Percentiles rank a stretch among this genome's conserved stretches.
Conservation (phyloP, 768 basidiomycete species). For the Termitomyces bulborhizus region DNA sequence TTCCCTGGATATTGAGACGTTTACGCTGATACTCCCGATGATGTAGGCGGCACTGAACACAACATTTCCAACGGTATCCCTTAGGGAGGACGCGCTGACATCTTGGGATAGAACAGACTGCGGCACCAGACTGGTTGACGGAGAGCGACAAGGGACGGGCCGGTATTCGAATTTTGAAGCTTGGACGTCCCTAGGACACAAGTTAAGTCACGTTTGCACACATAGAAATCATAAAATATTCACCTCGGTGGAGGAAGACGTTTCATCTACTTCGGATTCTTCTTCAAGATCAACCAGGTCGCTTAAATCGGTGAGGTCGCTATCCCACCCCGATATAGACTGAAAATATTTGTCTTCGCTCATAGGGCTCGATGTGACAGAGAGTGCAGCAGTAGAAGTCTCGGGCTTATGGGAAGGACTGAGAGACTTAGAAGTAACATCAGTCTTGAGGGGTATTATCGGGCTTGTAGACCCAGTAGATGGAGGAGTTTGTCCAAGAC, state of each 20-base stretch:
- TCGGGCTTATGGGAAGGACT: neutral
- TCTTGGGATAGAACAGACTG: constrained; percentile 23
- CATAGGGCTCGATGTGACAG: neutral
- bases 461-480: neutral
- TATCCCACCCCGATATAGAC: constrained; percentile 23
- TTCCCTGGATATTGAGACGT: constrained; percentile 21
- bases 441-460: neutral
- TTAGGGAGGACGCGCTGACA: constrained; percentile 27
- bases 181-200: constrained; percentile 9
- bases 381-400: neutral
- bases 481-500: neutral
- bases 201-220: neutral
- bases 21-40: constrained; percentile 28
- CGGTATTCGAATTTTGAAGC: constrained; percentile 30
- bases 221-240: neutral
- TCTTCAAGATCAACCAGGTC: constrained; percentile 18
- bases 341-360: neutral
- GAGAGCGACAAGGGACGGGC: constrained; percentile 13
- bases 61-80: constrained; percentile 35
- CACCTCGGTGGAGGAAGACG: neutral
- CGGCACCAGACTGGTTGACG: constrained; percentile 1
- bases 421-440: neutral
- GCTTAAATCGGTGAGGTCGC: constrained; percentile 26
- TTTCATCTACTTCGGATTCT: constrained; percentile 15
- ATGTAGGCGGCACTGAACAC: constrained; percentile 33